Evolutionary conservation across 805 yeast genomes (phyloP), one percentile per base, ranked within the genome.

Genomic region (Cyberlindnera maritima): DNA sequence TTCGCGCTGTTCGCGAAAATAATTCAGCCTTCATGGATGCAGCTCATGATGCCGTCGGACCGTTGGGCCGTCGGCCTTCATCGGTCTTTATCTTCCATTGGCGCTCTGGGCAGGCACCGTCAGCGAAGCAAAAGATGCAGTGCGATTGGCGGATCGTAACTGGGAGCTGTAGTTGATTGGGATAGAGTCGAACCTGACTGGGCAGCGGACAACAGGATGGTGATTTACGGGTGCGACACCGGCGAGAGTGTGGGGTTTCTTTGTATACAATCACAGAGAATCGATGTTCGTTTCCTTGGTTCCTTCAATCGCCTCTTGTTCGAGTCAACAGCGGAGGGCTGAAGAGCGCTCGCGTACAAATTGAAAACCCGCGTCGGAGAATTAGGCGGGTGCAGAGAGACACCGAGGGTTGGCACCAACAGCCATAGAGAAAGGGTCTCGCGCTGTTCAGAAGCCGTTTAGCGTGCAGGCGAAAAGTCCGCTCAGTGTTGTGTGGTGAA

Each of bases 51-150:
- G 37, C 46, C 46, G 41, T 6, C 39, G 46, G 46, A 7, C 36
- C 46, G 37, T 19, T 26, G 44, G 44, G 9, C 43, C 43, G 43
- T 33, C 37, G 43, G 35, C n/a, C n/a, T n/a, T n/a, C n/a, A 14
- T 39, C 34, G 28, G 34, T 28, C 31, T 28, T 28, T 28, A 28
- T 28, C 31, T 28, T n/a, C n/a, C n/a, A n/a, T n/a, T n/a, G n/a
- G n/a, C n/a, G n/a, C n/a, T n/a, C n/a, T n/a, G n/a, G n/a, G n/a
- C n/a, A 28, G 13, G 31, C 31, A 28, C n/a, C n/a, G n/a, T n/a
- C n/a, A n/a, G n/a, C n/a, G n/a, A n/a, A n/a, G n/a, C 31, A 28
- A 28, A 28, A 11, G 31, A 28, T 28, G 31, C 31, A 28, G 31
- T 28, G 31, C 31, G 31, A 28, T 28, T 28, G 31, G 31, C 31